Conservation (phyloP, 345 rosid species). For the Salix purpurea region DNA sequence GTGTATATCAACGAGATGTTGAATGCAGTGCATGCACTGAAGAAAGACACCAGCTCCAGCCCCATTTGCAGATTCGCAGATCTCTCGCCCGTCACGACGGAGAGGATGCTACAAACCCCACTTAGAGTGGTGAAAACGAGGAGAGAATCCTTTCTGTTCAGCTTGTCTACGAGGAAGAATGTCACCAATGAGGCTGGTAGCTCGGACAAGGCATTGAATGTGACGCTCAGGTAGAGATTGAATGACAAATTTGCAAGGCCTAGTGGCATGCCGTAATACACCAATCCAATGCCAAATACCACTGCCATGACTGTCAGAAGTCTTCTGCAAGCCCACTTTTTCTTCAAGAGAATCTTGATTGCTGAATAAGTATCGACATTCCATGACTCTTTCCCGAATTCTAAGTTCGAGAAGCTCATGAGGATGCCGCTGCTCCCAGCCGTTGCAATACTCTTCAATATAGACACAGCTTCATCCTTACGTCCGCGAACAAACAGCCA, state of each 20-base stretch:
- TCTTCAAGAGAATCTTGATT: constrained; percentile 36
- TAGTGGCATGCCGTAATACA: constrained; percentile 73
- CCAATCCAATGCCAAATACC: constrained; percentile 61
- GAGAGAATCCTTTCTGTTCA: constrained; percentile 41
- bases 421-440: constrained; percentile 4
- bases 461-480: constrained; percentile 45
- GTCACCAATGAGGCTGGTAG: constrained; percentile 50
- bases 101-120: constrained; percentile 40
- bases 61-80: constrained; percentile 34
- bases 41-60: constrained; percentile 55
- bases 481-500: constrained; percentile 54
- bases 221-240: constrained; percentile 57
- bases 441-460: constrained; percentile 42
- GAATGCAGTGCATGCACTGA: constrained; percentile 48
- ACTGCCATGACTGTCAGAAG: constrained; percentile 32
- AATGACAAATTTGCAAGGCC: constrained; percentile 46
- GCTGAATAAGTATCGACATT: constrained; percentile 43
- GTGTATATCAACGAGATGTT: constrained; percentile 34
- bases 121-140: constrained; percentile 38
- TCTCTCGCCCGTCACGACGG: constrained; percentile 26
- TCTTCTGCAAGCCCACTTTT: constrained; percentile 49
- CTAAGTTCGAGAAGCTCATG: constrained; percentile 32
- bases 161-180: constrained; percentile 37
- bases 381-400: constrained; percentile 22
- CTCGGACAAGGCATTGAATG: constrained; percentile 60